Evolutionary conservation across 169 alveolate species (phyloP), one percentile per base, ranked within the genome.

Genomic region (Nephromyces sp.): DNA sequence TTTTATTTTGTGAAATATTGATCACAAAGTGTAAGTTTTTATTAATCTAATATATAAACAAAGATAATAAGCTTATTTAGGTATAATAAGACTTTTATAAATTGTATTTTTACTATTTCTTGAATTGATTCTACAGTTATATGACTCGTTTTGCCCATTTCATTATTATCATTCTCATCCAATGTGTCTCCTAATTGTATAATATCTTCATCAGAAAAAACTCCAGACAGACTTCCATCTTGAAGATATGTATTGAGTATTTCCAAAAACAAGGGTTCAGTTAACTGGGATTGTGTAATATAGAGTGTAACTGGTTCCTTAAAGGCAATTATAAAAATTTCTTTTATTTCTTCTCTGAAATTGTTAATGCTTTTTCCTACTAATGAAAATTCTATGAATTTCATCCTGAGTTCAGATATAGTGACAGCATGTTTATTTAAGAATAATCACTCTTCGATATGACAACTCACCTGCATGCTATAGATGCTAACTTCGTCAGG

Each of bases 201-300:
- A n/a, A n/a, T 15, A 67, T 89, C 95, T 24, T 91, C 97, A 71
- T 93, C 92, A 31, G 92, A 93, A 77, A 91, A 91, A 34, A 94
- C 79, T 6, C 95, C 97, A 1, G 97, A 96, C 5, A 94, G 96
- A 87, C 89, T 90, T 43, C 98, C 98, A 27, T 93, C 62, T 0
- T 74, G 68, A 31, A 93, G 82, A 70, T 91, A 87, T 80, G 90
- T 92, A 86, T 94, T 94, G 63, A 94, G 77, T 78, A 90, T 85
- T 84, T 92, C 98, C 32, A 92, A 82, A 81, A 93, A 91, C 6
- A 94, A 93, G 82, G 91, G 96, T 63, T 88, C 95, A 52, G 90
- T 87, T 43, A 92, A 92, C 80, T 92, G 94, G 33, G 93, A 92
- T 69, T 94, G 97, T 3, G 96, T 88, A 81, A 94, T 92, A 32